Base-by-base conservation (phyloP, 202 grass and related monocot genomes). In the Panicum hallii region DNA sequence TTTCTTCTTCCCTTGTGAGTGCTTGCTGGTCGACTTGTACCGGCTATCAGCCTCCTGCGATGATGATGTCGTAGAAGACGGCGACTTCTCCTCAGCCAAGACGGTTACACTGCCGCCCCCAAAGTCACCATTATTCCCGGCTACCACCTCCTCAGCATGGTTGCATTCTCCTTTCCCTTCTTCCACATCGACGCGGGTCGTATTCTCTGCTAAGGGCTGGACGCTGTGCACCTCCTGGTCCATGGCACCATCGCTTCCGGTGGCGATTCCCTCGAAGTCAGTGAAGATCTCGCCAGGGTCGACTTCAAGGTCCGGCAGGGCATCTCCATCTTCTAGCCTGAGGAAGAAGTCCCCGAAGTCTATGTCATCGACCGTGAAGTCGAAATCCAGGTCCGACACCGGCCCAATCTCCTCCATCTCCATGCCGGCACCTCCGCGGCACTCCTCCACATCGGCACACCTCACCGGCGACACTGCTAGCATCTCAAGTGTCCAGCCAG, bases 271-370 rank as follows among this genome's bases (percentile, higher is more conserved):
- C 58, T 86, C 78, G 7, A 94, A 86, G 9, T 84, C 93, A 0
- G 86, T 85, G 40, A 95, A 93, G 78, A 94, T 92, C 34, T 98
- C 95, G 5, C 77, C 81, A 0, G 91, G 83, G 79, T 98, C 91
- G 54, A 95, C 83, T 91, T 92, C 96, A 6, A 98, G 91, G 84
- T 89, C 89, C 50, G 96, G 96, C 43, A 98, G 81, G 34, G 75
- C 73, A 11, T 95, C 89, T 2, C 89, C 84, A 32, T 92, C 83
- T 42, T 95, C 95, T 4, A 95, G 86, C 44, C 89, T 84, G 41
- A 92, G 44, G 86, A 95, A 98, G 83, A 98, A 84, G 65, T 98
- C 96, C 19, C 86, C 87, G 36, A 98, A 98, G 85, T 94, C 91
- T 86, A 98, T 93, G 23, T 92, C 91, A 38, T 90, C 93, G 17